These are phyloP conservation scores for Xylaria sp. DNA, from an alignment of 2,329 filamentous ascomycete species.

Conservation along the genomic window DNA sequence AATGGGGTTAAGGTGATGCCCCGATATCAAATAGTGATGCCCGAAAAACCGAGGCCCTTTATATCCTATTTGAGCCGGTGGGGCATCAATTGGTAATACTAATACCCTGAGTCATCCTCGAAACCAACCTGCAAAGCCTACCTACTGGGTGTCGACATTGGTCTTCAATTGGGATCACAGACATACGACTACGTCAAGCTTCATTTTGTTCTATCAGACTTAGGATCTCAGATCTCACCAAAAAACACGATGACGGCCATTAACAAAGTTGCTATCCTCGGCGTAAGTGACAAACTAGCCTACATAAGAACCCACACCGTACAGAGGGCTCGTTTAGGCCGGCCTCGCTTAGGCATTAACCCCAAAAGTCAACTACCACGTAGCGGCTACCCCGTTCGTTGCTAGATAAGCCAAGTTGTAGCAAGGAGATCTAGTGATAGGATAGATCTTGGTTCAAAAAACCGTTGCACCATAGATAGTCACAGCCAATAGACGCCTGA, in stretches of 20 bases:
- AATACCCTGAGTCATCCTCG: not conserved
- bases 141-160: not conserved
- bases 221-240: not conserved
- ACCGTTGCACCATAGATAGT: not conserved
- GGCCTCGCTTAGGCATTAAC: not conserved
- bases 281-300: constrained; percentile 37
- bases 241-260: constrained; percentile 37
- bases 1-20: too few relatives aligned
- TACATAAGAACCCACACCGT: not conserved
- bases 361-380: not conserved
- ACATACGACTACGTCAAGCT: not conserved
- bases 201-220: not conserved
- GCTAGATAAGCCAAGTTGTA: too few relatives aligned
- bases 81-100: constrained; percentile 1
- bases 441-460: not conserved
- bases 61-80: constrained; percentile 4
- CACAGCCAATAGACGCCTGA: not conserved
- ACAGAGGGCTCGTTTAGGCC: not conserved
- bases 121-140: not conserved
- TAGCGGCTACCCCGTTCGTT: not conserved
- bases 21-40: too few relatives aligned
- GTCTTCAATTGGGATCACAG: not conserved
- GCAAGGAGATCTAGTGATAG: not conserved
- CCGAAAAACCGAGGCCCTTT: too few relatives aligned
- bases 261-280: constrained; percentile 44